Evolutionary conservation across 2,329 filamentous ascomycete species (phyloP), one percentile per base, ranked within the genome.

Genomic region (Diplodia scrobiculata): DNA sequence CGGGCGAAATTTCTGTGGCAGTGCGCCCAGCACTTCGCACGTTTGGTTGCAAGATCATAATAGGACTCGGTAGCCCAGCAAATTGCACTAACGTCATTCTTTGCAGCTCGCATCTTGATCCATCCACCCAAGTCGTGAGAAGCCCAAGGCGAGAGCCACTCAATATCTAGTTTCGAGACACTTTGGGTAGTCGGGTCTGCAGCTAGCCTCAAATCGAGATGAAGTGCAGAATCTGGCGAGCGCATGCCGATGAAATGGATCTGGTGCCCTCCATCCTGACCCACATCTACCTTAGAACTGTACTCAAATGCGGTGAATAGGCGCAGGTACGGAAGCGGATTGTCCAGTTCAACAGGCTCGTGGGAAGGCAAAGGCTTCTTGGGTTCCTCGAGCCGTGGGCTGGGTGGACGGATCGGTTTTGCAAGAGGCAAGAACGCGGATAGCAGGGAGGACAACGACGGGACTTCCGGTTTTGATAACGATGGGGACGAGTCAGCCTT

Each of bases 11-110:
- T 80, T 4, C 72, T 71, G 34, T 86, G 81, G 27, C 89, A 77
- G 0, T 76, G 78, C 27, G 80, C 79, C 89, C 89, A 91, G 65
- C 88, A 84, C n/a, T 79, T 79, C 0, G 89, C 89, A 7, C 89
- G 80, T 63, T 83, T 82, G 9, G 83, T 77, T 0, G 87, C 85
- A 1, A 88, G 75, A 2, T 87, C 84, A 68, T 87, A 82, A 86
- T 89, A 91, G 60, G 89, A 86, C 13, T 83, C 83, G 81, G 91
- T 86, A 0, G 87, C 88, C 87, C 88, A 91, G 4, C 83, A 83
- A 0, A 89, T 71, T 5, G 87, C 81, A 21, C 83, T 83, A 0
- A 90, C 75, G 68, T 91, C 89, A 78, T 74, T 73, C 71, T 76
- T 67, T 70, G 72, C 68, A 70, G 77, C 67, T 69, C 72, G 74